Evolutionary conservation across 169 alveolate species (phyloP).

Genomic region (Eimeria necatrix): DNA sequence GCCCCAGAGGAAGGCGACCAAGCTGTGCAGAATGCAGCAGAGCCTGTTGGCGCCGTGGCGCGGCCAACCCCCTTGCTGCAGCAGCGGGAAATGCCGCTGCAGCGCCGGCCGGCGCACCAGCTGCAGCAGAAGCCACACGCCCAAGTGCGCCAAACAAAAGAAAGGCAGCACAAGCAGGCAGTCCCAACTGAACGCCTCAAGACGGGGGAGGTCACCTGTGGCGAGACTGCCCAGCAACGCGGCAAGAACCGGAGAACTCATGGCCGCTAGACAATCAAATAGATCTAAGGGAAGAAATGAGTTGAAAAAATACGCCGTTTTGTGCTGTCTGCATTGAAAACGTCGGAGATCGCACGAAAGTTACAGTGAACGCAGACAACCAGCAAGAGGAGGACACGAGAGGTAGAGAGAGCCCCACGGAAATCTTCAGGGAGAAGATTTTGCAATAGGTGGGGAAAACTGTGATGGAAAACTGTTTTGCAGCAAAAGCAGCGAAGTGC

Average conservation of each 20-base stretch:
- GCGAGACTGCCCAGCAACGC: slow-evolving; percentile 8
- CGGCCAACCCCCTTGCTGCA: slow-evolving; percentile 47
- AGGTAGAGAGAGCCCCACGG: too few species aligned
- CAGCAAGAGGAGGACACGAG: too few species aligned
- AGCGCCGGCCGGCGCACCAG: neutral
- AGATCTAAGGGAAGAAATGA: neutral
- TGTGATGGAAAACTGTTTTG: neutral
- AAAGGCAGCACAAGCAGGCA: neutral
- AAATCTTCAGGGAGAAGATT: neutral
- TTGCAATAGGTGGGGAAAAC: neutral
- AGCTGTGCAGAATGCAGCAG: slow-evolving; percentile 51
- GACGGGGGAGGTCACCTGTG: slow-evolving; percentile 22
- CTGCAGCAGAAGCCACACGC: neutral
- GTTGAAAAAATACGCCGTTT: neutral
- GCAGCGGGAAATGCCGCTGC: slow-evolving; percentile 23
- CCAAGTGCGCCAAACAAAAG: neutral
- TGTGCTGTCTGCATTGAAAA: too few species aligned
- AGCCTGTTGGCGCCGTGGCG: slow-evolving; percentile 74
- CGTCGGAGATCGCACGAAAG: too few species aligned
- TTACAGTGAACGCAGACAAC: too few species aligned
- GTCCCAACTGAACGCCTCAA: neutral
- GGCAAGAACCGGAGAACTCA: neutral
- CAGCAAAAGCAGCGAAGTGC: neutral
- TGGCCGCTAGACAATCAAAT: neutral
- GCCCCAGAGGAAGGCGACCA: neutral